Evolutionary conservation across 2,329 filamentous ascomycete genomes (phyloP), one percentile per base, ranked within the genome.

Genomic region (Nemania serpens): DNA sequence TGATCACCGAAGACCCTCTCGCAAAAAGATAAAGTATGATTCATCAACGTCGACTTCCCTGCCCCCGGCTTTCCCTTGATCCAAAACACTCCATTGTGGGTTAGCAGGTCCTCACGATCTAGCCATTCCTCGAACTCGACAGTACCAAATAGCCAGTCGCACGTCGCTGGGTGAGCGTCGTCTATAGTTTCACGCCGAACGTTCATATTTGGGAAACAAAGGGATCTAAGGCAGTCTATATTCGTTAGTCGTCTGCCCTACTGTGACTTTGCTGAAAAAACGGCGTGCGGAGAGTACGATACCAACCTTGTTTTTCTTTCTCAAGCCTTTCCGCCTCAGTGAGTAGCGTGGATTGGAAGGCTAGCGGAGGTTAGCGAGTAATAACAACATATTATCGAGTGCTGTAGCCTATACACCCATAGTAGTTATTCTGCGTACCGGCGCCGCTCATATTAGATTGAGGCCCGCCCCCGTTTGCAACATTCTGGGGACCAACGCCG

Each of bases 11-110:
- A 63, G 0, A 22, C 34, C 3, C 42, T 20, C 20, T 63, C 42
- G 22, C 39, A 62, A 17, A 57, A 18, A 2, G 47, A 37, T 6
- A 68, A 47, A 12, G 50, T 59, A 37, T 66, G 62, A 25, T 66
- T 69, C 64, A 71, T 70, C 29, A 71, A 41, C 25, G 68, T 71
- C 46, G 68, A 70, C 43, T 69, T 70, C n/a, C 69, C 69, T 6
- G 54, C 59, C 9, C 71, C 71, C 9, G 71, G 68, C 37, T 73
- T 73, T 4, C 71, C 70, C 46, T 70, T 71, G 10, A 73, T 68
- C 71, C 68, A 73, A 13, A 71, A 62, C 3, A 72, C 52, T 25
- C 68, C 67, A n/a, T 68, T 63, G 58, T 69, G 51, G 7, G 50
- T 36, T 45, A 42, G 17, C 11, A 62, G 33, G 12, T 62, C 1